phyloP scores from a whole-genome alignment of 805 yeast genomes.

The Pichia kluyveri region DNA sequence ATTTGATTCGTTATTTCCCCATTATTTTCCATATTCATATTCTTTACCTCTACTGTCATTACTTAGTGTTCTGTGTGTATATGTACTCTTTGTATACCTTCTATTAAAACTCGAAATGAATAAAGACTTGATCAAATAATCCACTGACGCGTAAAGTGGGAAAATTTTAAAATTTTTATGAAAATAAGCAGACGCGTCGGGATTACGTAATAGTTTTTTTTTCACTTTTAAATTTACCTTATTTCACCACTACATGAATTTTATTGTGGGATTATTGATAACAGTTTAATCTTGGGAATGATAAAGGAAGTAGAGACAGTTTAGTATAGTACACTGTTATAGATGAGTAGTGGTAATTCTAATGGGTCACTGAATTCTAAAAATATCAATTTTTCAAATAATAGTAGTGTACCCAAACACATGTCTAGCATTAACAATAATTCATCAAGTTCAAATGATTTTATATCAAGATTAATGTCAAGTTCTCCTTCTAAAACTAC shows the following conservation, averaged over 20 bases:
- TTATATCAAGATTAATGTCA: not conserved
- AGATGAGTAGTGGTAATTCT: not conserved
- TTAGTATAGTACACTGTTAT: too few species aligned
- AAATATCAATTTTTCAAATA: not conserved
- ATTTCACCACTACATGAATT: too few species aligned
- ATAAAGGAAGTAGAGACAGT: not conserved
- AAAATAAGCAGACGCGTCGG: too few species aligned
- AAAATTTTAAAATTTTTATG: too few species aligned
- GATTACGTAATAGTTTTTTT: too few species aligned
- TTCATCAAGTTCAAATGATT: not conserved
- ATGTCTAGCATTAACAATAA: not conserved
- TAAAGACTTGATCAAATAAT: too few species aligned
- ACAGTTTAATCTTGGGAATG: not conserved
- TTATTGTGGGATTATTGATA: too few species aligned
- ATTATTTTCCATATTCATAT: not conserved
- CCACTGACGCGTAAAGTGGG: too few species aligned
- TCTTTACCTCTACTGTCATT: not conserved
- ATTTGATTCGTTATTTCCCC: not conserved
- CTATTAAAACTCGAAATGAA: too few species aligned
- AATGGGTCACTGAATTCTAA: not conserved
- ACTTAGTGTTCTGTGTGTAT: too few species aligned
- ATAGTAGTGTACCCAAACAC: not conserved
- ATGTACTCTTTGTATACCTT: too few species aligned
- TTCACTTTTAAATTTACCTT: too few species aligned
- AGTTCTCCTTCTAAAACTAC: slow-evolving; percentile 2